phyloP scores from a whole-genome alignment of 1,284 basidiomycete species.

The Anthracocystis panici-leucophaei region DNA sequence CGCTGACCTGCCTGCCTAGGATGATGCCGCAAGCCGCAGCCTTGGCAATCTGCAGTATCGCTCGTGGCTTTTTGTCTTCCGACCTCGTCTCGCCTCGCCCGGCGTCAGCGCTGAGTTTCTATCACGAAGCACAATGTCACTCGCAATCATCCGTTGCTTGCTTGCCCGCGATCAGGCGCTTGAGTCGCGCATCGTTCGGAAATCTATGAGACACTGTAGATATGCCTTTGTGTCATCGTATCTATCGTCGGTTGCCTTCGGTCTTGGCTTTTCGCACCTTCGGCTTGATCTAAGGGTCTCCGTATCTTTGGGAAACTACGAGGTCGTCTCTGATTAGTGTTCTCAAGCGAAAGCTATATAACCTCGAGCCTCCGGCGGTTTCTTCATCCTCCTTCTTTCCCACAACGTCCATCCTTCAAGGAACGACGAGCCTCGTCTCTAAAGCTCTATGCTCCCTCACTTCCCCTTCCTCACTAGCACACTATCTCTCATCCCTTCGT shows the following conservation, averaged over 20 bases:
- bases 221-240: slow-evolving; percentile 8
- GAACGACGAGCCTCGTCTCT: slow-evolving; percentile 4
- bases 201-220: slow-evolving; percentile 5
- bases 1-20: not conserved
- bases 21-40: slow-evolving; percentile 30
- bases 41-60: slow-evolving; percentile 28
- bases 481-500: not conserved
- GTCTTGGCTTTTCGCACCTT: slow-evolving; percentile 26
- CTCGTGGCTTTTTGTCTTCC: slow-evolving; percentile 10
- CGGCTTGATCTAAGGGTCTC: slow-evolving; percentile 12
- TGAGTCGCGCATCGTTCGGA: too few relatives aligned
- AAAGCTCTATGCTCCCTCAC: not conserved
- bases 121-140: not conserved
- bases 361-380: slow-evolving; percentile 37
- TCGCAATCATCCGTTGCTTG: not conserved
- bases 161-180: slow-evolving; percentile 30
- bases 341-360: slow-evolving; percentile 34
- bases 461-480: slow-evolving; percentile 1
- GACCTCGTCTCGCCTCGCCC: not conserved
- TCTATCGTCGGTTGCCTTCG: slow-evolving; percentile 25
- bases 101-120: slow-evolving; percentile 1
- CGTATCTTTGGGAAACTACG: not conserved
- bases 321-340: slow-evolving; percentile 1
- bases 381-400: slow-evolving; percentile 34
- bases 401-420: slow-evolving; percentile 7